These are phyloP conservation scores for Aspergillus sclerotioniger DNA, from an alignment of 495 filamentous ascomycete species.

Conservation along the genomic window DNA sequence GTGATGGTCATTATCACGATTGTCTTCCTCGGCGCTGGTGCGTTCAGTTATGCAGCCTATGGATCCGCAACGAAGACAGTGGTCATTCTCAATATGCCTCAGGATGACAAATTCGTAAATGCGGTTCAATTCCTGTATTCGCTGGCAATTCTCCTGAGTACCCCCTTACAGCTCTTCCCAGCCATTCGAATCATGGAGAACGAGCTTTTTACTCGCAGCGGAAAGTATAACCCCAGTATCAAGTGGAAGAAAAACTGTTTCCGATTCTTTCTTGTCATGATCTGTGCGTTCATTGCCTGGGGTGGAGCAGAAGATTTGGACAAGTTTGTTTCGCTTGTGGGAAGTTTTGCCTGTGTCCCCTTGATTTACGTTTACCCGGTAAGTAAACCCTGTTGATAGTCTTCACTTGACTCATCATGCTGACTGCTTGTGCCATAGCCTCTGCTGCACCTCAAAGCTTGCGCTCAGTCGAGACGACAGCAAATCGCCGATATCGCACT, in stretches of 20 bases:
- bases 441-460: slow-evolving; percentile 79
- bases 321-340: slow-evolving; percentile 93
- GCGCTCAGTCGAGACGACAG: slow-evolving; percentile 62
- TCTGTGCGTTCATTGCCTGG: slow-evolving; percentile 87
- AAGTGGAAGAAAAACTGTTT: slow-evolving; percentile 99
- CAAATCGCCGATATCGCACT: slow-evolving; percentile 69
- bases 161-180: slow-evolving; percentile 90
- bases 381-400: slow-evolving; percentile 37
- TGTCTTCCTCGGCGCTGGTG: slow-evolving; percentile 88
- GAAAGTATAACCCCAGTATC: slow-evolving; percentile 92
- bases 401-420: neutral
- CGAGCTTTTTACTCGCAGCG: slow-evolving; percentile 74
- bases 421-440: slow-evolving; percentile 54
- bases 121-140: slow-evolving; percentile 94
- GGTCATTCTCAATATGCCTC: slow-evolving; percentile 90
- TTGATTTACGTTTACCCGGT: slow-evolving; percentile 97
- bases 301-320: slow-evolving; percentile 88
- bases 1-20: slow-evolving; percentile 94
- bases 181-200: slow-evolving; percentile 78
- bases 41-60: slow-evolving; percentile 92
- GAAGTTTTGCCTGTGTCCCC: slow-evolving; percentile 96
- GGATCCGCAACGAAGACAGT: slow-evolving; percentile 94
- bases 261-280: slow-evolving; percentile 83
- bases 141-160: slow-evolving; percentile 87
- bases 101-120: slow-evolving; percentile 95